A percentile compares a stretch with the other conserved stretches of the same genome.
Conservation (phyloP, 768 basidiomycete species). For the Trametes sanguinea region DNA sequence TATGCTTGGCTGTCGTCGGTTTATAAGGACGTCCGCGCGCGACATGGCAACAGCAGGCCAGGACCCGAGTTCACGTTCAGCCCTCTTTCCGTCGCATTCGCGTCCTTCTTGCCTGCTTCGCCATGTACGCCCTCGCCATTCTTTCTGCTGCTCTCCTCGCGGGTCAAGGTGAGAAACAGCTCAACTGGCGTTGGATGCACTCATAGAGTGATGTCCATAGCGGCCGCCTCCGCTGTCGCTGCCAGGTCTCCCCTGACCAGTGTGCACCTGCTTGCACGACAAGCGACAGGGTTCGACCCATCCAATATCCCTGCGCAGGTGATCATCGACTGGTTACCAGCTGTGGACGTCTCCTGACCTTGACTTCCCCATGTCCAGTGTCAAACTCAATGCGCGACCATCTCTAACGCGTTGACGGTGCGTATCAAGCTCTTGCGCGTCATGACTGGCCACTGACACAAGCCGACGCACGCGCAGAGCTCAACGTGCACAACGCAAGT, state of each 20-base stretch:
- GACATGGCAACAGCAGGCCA: neutral
- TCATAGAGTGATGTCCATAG: neutral
- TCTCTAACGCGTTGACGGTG: constrained; percentile 7
- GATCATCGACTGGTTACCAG: too few species aligned
- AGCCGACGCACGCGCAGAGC: neutral
- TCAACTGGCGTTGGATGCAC: too few species aligned
- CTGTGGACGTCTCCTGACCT: neutral
- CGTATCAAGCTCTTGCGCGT: neutral
- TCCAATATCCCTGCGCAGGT: constrained; percentile 10
- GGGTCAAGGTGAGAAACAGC: constrained; percentile 17
- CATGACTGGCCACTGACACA: neutral
- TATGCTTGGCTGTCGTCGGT: neutral
- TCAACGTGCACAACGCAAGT: constrained; percentile 9
- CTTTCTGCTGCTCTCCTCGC: constrained; percentile 15
- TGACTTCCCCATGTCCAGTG: constrained; percentile 3
- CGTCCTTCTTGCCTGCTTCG: neutral
- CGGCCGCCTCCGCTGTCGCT: constrained; percentile 4
- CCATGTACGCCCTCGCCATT: constrained; percentile 17
- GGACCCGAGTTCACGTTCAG: constrained; percentile 7
- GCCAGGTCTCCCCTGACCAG: neutral
- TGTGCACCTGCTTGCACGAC: constrained; percentile 4
- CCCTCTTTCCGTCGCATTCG: neutral
- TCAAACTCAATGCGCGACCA: constrained; percentile 11
- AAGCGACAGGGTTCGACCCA: constrained; percentile 4
- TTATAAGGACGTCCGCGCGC: neutral